These are phyloP conservation scores for Pleurotus salmoneostramineus DNA, from an alignment of 768 basidiomycete genomes.

Conservation along the genomic window DNA sequence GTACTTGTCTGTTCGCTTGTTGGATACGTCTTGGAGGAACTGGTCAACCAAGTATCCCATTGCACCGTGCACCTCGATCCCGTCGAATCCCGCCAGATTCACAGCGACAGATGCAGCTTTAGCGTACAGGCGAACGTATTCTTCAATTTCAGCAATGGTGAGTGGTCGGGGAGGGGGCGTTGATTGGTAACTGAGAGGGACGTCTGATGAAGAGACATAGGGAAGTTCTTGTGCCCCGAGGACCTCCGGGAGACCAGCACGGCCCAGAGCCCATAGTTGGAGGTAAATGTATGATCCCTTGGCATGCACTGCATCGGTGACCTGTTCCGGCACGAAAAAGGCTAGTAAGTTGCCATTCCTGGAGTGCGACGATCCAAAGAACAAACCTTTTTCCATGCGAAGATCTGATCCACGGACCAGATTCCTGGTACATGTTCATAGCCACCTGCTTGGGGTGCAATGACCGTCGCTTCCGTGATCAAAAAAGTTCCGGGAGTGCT, in stretches of 20 bases:
- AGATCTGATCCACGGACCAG: conserved; percentile 34
- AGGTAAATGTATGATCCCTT: conserved; percentile 41
- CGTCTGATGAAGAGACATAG: conserved; percentile 22
- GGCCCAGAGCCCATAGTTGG: conserved; percentile 43
- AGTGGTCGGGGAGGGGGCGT: conserved; percentile 32
- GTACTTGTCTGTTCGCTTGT: conserved; percentile 59
- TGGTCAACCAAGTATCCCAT: conserved; percentile 56
- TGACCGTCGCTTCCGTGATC: conserved; percentile 32
- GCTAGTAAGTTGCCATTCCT: background rate
- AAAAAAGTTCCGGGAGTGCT: conserved; percentile 20
- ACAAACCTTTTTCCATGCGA: conserved; percentile 34
- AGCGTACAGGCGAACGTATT: conserved; percentile 46
- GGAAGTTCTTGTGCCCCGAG: conserved; percentile 24
- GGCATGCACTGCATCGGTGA: conserved; percentile 3
- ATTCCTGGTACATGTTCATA: conserved; percentile 29
- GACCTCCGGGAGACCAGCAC: conserved; percentile 15
- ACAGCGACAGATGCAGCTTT: conserved; percentile 55
- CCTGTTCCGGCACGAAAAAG: background rate
- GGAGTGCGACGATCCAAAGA: conserved; percentile 12
- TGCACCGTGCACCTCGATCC: conserved; percentile 45
- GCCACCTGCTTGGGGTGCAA: conserved; percentile 23
- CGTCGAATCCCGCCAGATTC: conserved; percentile 53
- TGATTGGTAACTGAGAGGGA: conserved; percentile 16
- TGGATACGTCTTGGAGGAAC: conserved; percentile 55
- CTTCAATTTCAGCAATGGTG: conserved; percentile 42